phyloP scores from a whole-genome alignment of 2,329 filamentous ascomycete species.

The Aspergillus eucalypticola region DNA sequence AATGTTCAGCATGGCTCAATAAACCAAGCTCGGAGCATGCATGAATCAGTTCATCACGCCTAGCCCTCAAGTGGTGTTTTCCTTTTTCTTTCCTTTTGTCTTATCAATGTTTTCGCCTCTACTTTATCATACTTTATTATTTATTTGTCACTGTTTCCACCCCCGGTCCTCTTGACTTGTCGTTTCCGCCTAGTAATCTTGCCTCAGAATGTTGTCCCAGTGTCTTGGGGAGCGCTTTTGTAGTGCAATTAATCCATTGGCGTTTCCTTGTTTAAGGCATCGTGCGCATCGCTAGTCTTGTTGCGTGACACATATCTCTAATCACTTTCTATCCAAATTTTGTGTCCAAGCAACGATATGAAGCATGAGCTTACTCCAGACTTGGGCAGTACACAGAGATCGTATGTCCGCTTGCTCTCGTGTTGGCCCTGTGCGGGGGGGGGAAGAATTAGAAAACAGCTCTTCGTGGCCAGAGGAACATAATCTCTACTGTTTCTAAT shows the following conservation, averaged over 20 bases:
- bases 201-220: constrained; percentile 20
- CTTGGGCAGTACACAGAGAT: not conserved
- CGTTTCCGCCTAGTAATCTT: constrained; percentile 2
- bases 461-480: too few species aligned
- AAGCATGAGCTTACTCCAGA: not conserved
- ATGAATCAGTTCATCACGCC: not conserved
- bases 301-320: not conserved
- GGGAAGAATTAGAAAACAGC: not conserved
- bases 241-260: not conserved
- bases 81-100: not conserved
- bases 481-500: constrained; percentile 9
- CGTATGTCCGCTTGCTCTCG: not conserved
- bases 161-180: not conserved
- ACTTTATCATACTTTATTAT: constrained; percentile 18
- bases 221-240: not conserved
- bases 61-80: not conserved
- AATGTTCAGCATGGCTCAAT: not conserved
- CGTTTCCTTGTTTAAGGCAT: not conserved
- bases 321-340: not conserved
- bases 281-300: not conserved
- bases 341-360: constrained; percentile 1
- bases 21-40: not conserved
- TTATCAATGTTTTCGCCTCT: constrained; percentile 36
- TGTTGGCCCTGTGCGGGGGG: not conserved
- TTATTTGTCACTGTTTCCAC: not conserved